These are phyloP conservation scores for Dovyalis caffra DNA, from an alignment of 345 rosid species.

Conservation along the genomic window DNA sequence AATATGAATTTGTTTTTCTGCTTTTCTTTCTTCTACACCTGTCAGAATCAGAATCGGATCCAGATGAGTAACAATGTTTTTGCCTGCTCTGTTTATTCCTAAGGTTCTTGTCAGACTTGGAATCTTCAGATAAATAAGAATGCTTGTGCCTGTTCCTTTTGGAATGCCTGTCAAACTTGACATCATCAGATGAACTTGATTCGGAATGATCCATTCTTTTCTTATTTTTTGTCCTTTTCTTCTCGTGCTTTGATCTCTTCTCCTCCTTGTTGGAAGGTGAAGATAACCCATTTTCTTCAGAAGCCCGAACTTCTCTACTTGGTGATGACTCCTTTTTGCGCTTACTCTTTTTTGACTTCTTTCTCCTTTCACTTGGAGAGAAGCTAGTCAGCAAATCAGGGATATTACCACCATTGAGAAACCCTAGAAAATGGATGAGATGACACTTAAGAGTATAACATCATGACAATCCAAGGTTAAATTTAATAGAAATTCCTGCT, in stretches of 20 bases:
- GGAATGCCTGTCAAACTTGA: slow-evolving; percentile 30
- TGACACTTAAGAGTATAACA: not conserved
- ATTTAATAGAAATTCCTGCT: not conserved
- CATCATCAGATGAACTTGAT: slow-evolving; percentile 37
- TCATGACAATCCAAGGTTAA: not conserved
- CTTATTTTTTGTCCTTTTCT: slow-evolving; percentile 33
- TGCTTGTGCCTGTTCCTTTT: slow-evolving; percentile 25
- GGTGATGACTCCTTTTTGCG: slow-evolving; percentile 47
- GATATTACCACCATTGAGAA: slow-evolving; percentile 59
- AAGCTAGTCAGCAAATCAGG: slow-evolving; percentile 59
- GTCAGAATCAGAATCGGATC: slow-evolving; percentile 14
- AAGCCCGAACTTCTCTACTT: slow-evolving; percentile 14
- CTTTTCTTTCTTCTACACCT: slow-evolving; percentile 20
- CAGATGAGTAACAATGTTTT: slow-evolving; percentile 12
- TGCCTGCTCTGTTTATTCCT: slow-evolving; percentile 26
- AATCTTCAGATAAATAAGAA: slow-evolving; percentile 35
- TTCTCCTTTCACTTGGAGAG: slow-evolving; percentile 42
- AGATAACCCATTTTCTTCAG: slow-evolving; percentile 35
- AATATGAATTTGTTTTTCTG: slow-evolving; percentile 15
- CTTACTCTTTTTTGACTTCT: slow-evolving; percentile 49
- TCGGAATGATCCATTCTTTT: slow-evolving; percentile 41
- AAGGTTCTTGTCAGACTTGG: slow-evolving; percentile 30
- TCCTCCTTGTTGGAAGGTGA: slow-evolving; percentile 39
- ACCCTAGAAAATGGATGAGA: slow-evolving; percentile 47
- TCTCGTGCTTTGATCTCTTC: slow-evolving; percentile 41